These are phyloP conservation scores for Fusarium xylarioides DNA, from an alignment of 2,329 filamentous ascomycete species.

Conservation along the genomic window DNA sequence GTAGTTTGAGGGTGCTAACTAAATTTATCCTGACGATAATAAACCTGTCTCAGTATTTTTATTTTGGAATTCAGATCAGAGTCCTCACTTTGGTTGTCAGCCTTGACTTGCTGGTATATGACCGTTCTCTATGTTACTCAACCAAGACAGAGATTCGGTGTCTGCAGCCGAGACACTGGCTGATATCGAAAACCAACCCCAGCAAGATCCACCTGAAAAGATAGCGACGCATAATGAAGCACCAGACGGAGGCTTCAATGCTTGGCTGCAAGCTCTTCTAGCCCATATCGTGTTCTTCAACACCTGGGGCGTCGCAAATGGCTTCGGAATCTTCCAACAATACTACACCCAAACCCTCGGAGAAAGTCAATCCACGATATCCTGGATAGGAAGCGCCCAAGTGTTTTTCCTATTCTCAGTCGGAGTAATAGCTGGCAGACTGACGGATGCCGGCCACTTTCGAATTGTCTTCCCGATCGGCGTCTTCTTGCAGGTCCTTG, in stretches of 20 bases:
- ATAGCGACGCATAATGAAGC: background rate
- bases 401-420: conserved; percentile 54
- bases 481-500: conserved; percentile 51
- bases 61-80: rapidly evolving
- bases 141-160: background rate
- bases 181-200: conserved; percentile 7
- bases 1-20: background rate
- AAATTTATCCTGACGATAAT: background rate
- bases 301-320: conserved; percentile 58
- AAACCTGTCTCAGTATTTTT: background rate
- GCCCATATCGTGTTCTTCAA: conserved; percentile 54
- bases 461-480: conserved; percentile 50
- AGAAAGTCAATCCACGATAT: conserved; percentile 50
- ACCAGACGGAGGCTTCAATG: conserved; percentile 34
- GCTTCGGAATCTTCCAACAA: conserved; percentile 56
- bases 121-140: background rate
- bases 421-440: conserved; percentile 53
- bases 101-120: rapidly evolving
- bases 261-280: conserved; percentile 47
- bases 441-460: conserved; percentile 57
- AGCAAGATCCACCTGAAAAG: background rate
- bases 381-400: conserved; percentile 57
- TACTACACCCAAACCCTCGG: conserved; percentile 52
- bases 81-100: rapidly evolving
- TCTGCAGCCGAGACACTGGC: conserved; percentile 1